Evolutionary conservation across 352 stramenopile species (phyloP), one percentile per base, ranked within the genome.

Genomic region (Thalassiosira pacifica): DNA sequence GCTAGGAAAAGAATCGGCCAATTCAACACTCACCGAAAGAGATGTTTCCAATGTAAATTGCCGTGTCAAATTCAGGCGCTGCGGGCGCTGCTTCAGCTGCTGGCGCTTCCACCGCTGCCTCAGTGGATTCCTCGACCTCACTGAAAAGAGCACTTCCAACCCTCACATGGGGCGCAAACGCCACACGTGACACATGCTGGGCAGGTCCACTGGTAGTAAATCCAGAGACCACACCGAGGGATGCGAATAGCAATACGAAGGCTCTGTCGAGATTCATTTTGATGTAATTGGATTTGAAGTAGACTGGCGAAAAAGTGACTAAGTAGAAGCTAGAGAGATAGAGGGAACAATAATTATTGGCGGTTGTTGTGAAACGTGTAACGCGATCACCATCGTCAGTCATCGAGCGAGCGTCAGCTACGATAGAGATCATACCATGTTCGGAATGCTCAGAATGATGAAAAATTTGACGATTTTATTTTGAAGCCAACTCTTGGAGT

Each of bases 41-140:
- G 83, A 94, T 68, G 67, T 94, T 94, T 84, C 88, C 91, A 37
- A 94, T 53, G 70, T 93, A 93, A 31, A 93, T 85, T 71, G 76
- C 63, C 37, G 55, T 61, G 24, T 86, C 79, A 59, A 67, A 83
- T 40, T 70, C 67, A 64, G 83, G 6, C 9, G 37, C 11, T 53
- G 61, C 19, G n/a, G 69, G 24, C 27, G 42, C 37, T 55, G 29
- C 48, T 9, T 24, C 34, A 18, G 52, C 52, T 13, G 65, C 53
- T 42, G 32, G 42, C 55, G 71, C 74, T 48, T 75, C 63, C 1
- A 45, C 74, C 40, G 69, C 34, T 42, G 26, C 31, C 55, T 79
- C 81, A 0, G 69, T 65, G 34, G 60, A 61, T 60, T 71, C 59
- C 24, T 70, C 76, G 18, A 65, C 53, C 24, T 88, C 82, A 37